Evolutionary conservation across 2,329 filamentous ascomycete species (phyloP).

Genomic region (Calonectria ilicicola): DNA sequence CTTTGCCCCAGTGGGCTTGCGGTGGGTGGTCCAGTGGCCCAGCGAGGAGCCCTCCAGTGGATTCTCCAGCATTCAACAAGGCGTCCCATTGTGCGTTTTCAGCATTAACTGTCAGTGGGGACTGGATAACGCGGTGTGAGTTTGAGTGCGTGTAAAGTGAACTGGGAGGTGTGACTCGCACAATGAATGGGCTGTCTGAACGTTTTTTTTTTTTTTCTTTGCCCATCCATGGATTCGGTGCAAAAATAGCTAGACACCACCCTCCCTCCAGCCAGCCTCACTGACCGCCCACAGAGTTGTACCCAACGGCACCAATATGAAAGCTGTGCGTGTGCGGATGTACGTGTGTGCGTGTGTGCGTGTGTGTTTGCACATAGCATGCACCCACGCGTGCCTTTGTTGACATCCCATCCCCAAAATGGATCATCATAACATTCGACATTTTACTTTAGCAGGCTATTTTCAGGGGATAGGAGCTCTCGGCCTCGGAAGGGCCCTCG

Average conservation of each 20-base stretch:
- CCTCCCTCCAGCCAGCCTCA: neutral
- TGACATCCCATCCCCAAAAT: conserved; percentile 29
- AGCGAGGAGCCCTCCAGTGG: conserved; percentile 17
- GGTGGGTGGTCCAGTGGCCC: conserved; percentile 1
- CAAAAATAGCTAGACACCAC: conserved; percentile 4
- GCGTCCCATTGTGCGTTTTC: conserved; percentile 19
- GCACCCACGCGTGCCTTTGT: conserved; percentile 24
- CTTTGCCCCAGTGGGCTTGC: conserved; percentile 21
- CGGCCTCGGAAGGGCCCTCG: conserved; percentile 15
- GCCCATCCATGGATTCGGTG: neutral
- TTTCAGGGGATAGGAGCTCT: conserved; percentile 29
- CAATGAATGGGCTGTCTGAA: neutral
- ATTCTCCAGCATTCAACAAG: conserved; percentile 19
- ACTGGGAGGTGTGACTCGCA: conserved; percentile 4
- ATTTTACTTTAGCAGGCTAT: conserved; percentile 21
- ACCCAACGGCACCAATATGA: neutral
- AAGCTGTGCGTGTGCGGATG: conserved; percentile 4
- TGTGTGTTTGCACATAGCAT: neutral
- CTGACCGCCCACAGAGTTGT: conserved; percentile 4
- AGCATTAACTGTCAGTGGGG: conserved; percentile 11
- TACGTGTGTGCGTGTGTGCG: conserved; percentile 13
- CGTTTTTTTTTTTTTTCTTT: neutral
- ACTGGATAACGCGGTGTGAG: conserved; percentile 15
- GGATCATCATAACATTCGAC: conserved; percentile 36
- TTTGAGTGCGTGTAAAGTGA: neutral